A percentile compares a stretch with the other conserved stretches of the same genome.
These are phyloP conservation scores for Xylariaceae sp. DNA, from an alignment of 2,329 filamentous ascomycete genomes.

Conservation along the genomic window DNA sequence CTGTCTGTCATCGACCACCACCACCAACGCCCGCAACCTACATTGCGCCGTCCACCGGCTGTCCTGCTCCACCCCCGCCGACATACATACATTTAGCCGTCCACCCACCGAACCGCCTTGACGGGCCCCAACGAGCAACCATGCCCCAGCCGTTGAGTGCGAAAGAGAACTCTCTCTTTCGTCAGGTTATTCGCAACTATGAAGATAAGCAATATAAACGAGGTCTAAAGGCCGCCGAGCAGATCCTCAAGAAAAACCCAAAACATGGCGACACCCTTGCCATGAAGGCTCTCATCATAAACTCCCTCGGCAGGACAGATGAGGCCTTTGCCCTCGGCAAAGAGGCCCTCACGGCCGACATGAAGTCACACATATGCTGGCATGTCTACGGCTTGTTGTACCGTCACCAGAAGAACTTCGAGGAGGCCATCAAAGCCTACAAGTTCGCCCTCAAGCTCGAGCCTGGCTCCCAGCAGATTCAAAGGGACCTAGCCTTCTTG, in stretches of 20 bases:
- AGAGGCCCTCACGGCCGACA: conserved; percentile 86
- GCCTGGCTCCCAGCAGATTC: conserved; percentile 90
- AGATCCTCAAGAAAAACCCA: conserved; percentile 90
- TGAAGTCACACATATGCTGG: conserved; percentile 99
- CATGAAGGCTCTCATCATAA: conserved; percentile 98
- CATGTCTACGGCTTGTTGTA: conserved; percentile 96
- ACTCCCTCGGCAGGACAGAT: conserved; percentile 83
- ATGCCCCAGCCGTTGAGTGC: conserved; percentile 73
- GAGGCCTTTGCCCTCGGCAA: conserved; percentile 94
- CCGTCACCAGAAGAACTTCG: conserved; percentile 92
- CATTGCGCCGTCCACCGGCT: not conserved
- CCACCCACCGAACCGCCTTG: too few species aligned
- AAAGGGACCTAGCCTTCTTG: conserved; percentile 85
- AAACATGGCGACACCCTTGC: conserved; percentile 98
- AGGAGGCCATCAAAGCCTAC: conserved; percentile 98
- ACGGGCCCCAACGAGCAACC: conserved; percentile 16
- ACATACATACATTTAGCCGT: not conserved
- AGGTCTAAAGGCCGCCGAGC: conserved; percentile 90
- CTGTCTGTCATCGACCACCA: too few species aligned
- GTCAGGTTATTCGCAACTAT: conserved; percentile 91
- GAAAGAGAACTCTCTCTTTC: conserved; percentile 93
- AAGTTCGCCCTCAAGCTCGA: conserved; percentile 91
- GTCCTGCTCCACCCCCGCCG: not conserved
- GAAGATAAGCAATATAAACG: conserved; percentile 97
- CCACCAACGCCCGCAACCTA: too few species aligned